Evolutionary conservation across 179 eudicot genomes (phyloP).

Genomic region (Silene coronaria): DNA sequence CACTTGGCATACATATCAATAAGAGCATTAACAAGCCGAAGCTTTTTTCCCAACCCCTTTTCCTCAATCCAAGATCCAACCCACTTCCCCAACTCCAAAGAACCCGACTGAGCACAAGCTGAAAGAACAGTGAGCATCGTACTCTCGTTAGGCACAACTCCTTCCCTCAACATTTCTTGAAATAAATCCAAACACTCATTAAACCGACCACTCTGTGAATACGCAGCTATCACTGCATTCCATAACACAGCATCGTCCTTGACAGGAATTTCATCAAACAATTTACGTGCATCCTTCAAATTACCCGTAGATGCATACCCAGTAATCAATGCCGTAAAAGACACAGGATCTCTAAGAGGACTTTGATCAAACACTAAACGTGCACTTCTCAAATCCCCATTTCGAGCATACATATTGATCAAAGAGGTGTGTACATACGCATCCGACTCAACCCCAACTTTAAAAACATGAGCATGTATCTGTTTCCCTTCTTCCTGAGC

Average conservation of each 20-base stretch:
- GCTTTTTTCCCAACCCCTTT: slow-evolving; percentile 26
- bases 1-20: slow-evolving; percentile 68
- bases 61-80: slow-evolving; percentile 42
- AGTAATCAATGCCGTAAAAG: slow-evolving; percentile 47
- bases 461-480: slow-evolving; percentile 53
- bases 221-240: slow-evolving; percentile 68
- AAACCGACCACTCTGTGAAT: slow-evolving; percentile 36
- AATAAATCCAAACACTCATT: slow-evolving; percentile 37
- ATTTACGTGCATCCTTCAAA: slow-evolving; percentile 42
- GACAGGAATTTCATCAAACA: slow-evolving; percentile 55
- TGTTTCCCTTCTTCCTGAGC: slow-evolving; percentile 35
- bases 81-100: slow-evolving; percentile 40
- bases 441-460: slow-evolving; percentile 47
- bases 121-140: slow-evolving; percentile 51
- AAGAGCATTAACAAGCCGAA: slow-evolving; percentile 44
- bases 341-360: slow-evolving; percentile 43
- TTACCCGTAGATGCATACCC: slow-evolving; percentile 39
- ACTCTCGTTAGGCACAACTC: slow-evolving; percentile 42
- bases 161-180: slow-evolving; percentile 36
- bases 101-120: slow-evolving; percentile 49
- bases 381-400: slow-evolving; percentile 44
- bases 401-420: slow-evolving; percentile 44
- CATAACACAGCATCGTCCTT: slow-evolving; percentile 69
- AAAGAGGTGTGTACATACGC: slow-evolving; percentile 45
- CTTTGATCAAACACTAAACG: slow-evolving; percentile 52